Base-by-base conservation (phyloP, 2,329 filamentous ascomycete species). In the Pestalotiopsis sp. region DNA sequence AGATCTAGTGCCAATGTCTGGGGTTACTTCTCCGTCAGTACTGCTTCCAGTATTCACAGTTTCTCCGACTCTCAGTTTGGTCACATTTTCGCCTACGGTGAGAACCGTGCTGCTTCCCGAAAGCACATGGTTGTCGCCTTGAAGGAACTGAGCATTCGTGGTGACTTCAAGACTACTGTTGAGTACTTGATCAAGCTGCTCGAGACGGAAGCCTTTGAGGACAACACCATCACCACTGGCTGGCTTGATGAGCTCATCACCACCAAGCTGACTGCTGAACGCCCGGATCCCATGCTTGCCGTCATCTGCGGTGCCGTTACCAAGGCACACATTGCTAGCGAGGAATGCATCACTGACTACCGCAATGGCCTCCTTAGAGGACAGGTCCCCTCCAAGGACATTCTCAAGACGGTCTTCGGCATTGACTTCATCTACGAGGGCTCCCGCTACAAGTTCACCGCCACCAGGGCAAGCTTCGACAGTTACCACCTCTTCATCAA, bases 21-120 rank as follows among this genome's bases (percentile, higher is more conserved):
- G 96, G 96, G 96, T 87, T 99, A 99, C 84, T 99, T 99, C 90
- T 99, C 96, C 66, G 96, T 99, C 81, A 93, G 95, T 85, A 96
- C 95, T 11, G 92, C 94, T 68, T 95, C 95, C 84, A 95, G 95
- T 82, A 99, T 99, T 73, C 96, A 99, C 89, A 98, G 94, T 82
- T 99, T 97, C 88, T 98, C 96, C 7, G 96, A 99, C 85, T 97
- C 93, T 78, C 96, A 99, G 79, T 99, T 99, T 76, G 96, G 96
- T 83, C 96, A 99, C 84, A 99, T 99, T 75, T 99, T 99, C 82
- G 97, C 96, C 66, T 99, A 98, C 76, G 96, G 96, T 70, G 96
- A 99, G 87, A 99, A 97, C 85, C 91, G 96, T 81, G 92, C 94
- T 65, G 95, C 96, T 31, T 99, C 96, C 31, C 87, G 96, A 74